A percentile compares a stretch with the other conserved stretches of the same genome.
phyloP scores from a whole-genome alignment of 805 yeast genomes.

The Lipomyces chichibuensis region DNA sequence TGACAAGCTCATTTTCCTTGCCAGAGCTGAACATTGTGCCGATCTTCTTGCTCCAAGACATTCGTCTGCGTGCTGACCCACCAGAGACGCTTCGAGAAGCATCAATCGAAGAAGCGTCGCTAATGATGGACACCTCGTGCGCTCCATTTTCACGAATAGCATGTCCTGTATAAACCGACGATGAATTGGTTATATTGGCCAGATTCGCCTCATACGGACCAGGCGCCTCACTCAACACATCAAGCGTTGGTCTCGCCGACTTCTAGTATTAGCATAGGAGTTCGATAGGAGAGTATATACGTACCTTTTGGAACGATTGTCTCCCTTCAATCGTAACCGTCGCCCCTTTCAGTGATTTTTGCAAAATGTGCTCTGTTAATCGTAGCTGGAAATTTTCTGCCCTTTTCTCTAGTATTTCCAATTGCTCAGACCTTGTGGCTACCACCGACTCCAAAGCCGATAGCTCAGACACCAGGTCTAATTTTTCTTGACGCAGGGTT shows the following conservation, averaged over 20 bases:
- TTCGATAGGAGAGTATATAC: not conserved
- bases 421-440: constrained; percentile 39
- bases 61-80: not conserved
- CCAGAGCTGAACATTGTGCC: constrained; percentile 31
- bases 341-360: not conserved
- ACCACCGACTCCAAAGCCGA: constrained; percentile 40
- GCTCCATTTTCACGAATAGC: not conserved
- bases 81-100: not conserved
- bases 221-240: constrained; percentile 2
- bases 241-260: not conserved
- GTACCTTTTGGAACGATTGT: not conserved
- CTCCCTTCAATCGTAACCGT: not conserved
- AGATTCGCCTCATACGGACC: not conserved
- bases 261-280: not conserved
- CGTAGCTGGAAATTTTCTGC: constrained; percentile 39
- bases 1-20: constrained; percentile 29
- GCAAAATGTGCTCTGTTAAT: constrained; percentile 34
- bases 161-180: not conserved
- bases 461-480: constrained; percentile 35
- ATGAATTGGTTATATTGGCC: not conserved
- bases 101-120: constrained; percentile 1
- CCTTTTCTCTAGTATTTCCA: constrained; percentile 41
- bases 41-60: constrained; percentile 33
- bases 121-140: not conserved
- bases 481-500: constrained; percentile 33